Percentiles rank a stretch among this genome's conserved stretches.
These are phyloP conservation scores for Hericium rajendrae DNA, from an alignment of 768 basidiomycete species.

Conservation along the genomic window DNA sequence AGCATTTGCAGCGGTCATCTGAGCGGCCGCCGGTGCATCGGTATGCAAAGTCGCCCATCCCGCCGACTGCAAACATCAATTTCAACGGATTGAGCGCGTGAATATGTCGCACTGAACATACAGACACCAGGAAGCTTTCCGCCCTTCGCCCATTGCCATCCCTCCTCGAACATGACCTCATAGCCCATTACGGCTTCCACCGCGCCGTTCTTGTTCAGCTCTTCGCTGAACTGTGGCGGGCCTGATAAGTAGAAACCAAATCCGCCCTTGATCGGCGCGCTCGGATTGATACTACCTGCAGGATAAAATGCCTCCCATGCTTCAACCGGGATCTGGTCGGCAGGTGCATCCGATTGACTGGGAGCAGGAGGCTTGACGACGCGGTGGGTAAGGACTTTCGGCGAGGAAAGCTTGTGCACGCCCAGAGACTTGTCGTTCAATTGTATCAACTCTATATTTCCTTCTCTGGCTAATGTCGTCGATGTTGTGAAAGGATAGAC, in stretches of 20 bases:
- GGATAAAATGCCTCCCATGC: slow-evolving; percentile 62
- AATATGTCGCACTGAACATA: slow-evolving; percentile 24
- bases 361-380: slow-evolving; percentile 10
- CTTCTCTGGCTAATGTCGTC: too few species aligned
- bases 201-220: slow-evolving; percentile 23
- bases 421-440: not conserved
- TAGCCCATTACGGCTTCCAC: slow-evolving; percentile 56
- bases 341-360: not conserved
- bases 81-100: not conserved
- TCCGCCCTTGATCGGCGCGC: slow-evolving; percentile 42
- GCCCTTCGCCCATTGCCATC: slow-evolving; percentile 63
- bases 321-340: not conserved
- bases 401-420: slow-evolving; percentile 4
- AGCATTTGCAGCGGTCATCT: slow-evolving; percentile 53
- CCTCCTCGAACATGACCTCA: slow-evolving; percentile 51
- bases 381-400: slow-evolving; percentile 15
- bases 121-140: slow-evolving; percentile 71
- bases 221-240: slow-evolving; percentile 31
- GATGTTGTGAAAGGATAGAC: too few species aligned
- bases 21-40: slow-evolving; percentile 62
- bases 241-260: slow-evolving; percentile 65
- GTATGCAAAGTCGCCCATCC: slow-evolving; percentile 47
- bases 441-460: too few species aligned
- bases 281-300: slow-evolving; percentile 51
- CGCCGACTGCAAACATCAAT: slow-evolving; percentile 35